These are phyloP conservation scores for Sicyos baderoa DNA, from an alignment of 306 rosid species.

Conservation along the genomic window DNA sequence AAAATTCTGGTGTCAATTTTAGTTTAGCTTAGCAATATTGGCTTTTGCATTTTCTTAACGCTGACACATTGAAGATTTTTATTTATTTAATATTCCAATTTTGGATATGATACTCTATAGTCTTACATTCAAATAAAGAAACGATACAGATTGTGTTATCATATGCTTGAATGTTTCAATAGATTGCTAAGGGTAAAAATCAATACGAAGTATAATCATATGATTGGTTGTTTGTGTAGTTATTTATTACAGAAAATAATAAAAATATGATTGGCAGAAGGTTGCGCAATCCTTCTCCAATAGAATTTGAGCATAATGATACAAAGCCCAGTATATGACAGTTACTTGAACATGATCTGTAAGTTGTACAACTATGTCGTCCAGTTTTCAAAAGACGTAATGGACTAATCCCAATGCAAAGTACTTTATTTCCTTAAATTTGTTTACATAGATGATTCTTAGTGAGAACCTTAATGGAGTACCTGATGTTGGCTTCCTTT, in stretches of 20 bases:
- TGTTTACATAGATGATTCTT: not conserved
- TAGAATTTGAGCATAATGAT: not conserved
- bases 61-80: not conserved
- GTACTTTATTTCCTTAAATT: not conserved
- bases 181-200: not conserved
- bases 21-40: too few relatives aligned
- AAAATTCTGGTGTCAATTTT: not conserved
- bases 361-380: not conserved
- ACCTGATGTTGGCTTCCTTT: not conserved
- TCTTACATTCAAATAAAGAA: not conserved
- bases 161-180: not conserved
- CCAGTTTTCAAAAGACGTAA: not conserved
- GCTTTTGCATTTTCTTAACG: not conserved
- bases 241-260: not conserved
- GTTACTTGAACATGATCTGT: not conserved
- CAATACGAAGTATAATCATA: not conserved
- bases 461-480: not conserved
- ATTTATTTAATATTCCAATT: not conserved
- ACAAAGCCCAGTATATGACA: not conserved
- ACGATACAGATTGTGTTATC: not conserved
- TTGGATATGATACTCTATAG: not conserved
- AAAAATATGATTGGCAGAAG: not conserved
- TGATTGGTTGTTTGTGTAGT: not conserved
- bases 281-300: not conserved
- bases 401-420: not conserved